Evolutionary conservation across 108 stramenopile genomes (phyloP), one percentile per base, ranked within the genome.

Genomic region (Bacterosira constricta): DNA sequence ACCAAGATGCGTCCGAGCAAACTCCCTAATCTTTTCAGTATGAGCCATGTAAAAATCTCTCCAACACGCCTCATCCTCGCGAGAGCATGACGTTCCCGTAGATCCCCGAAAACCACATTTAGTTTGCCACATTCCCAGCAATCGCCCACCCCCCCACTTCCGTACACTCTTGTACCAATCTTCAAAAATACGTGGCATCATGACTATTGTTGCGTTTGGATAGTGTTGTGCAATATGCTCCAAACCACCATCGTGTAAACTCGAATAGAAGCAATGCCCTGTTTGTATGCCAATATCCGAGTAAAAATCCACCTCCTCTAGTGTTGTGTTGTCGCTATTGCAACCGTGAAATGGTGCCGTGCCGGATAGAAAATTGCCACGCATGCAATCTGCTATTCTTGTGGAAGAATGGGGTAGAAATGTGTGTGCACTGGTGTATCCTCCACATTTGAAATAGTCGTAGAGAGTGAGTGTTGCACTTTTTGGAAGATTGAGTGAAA

Each of bases 31-130:
- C 23, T 35, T 27, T 18, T 68, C 52, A 13, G 54, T 68, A 23
- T 68, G 66, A 20, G 31, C 31, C 30, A 31, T 18, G 66, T 68
- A 68, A 55, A 68, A 68, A 38, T 21, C 45, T 42, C 27, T 17
- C 62, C 62, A 63, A 25, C 31, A 27, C 26, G 63, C 21, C 9
- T 26, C 21, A 49, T 49, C 47, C 1, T 20, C 3, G 0, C 7
- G 21, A 11, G 6, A 5, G 17, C 46, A 49, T 51, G 25, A n/a
- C 4, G 12, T 25, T 12, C 15, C 63, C 9, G 31, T 29, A 13
- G 11, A 15, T 26, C 46, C 47, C 32, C 23, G 29, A 31, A 47
- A 25, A 25, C 47, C 21, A 25, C 21, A 25, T 8, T 0, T 13
- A 2, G 23, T 49, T 13, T 0, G 23, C 47, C 47, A 49, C 18